These are phyloP conservation scores for Colletotrichum noveboracense DNA, from an alignment of 2,329 filamentous ascomycete species.

Conservation along the genomic window DNA sequence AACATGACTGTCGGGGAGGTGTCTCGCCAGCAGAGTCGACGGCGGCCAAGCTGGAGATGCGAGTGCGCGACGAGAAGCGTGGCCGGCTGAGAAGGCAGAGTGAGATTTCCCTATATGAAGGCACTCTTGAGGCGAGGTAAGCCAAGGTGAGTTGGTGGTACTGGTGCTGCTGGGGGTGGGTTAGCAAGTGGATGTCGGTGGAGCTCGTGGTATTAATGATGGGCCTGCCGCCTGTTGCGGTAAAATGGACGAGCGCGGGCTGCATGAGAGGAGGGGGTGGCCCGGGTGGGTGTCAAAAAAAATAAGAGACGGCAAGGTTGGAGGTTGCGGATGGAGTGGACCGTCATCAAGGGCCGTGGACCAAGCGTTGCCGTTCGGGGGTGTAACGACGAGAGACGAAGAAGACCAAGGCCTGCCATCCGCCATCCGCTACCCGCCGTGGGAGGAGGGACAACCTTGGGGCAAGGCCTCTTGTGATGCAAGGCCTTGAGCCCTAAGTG, in stretches of 20 bases:
- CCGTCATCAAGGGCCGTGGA: conserved; percentile 3
- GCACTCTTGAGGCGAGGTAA: conserved; percentile 4
- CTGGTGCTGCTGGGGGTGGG: conserved; percentile 22
- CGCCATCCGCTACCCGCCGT: background rate
- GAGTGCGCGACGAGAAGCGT: background rate
- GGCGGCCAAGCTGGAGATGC: conserved; percentile 13
- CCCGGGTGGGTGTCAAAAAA: background rate
- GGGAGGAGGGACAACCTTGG: background rate
- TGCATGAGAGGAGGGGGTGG: conserved; percentile 15
- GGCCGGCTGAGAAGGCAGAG: conserved; percentile 3
- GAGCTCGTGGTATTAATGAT: conserved; percentile 25
- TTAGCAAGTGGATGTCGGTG: conserved; percentile 23
- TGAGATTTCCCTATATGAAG: background rate
- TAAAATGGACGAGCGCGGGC: conserved; percentile 33
- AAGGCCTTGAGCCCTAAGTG: background rate
- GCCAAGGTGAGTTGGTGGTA: conserved; percentile 1
- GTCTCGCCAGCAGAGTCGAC: conserved; percentile 7
- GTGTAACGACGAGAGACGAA: background rate
- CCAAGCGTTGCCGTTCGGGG: conserved; percentile 9
- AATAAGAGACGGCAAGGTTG: conserved; percentile 20
- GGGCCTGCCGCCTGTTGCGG: conserved; percentile 35
- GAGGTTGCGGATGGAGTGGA: conserved; percentile 21
- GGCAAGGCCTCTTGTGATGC: background rate
- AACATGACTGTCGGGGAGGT: conserved; percentile 33
- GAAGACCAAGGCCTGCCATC: background rate